Conservation (phyloP, 75 land plant genomes). For the Sequoiadendron giganteum region DNA sequence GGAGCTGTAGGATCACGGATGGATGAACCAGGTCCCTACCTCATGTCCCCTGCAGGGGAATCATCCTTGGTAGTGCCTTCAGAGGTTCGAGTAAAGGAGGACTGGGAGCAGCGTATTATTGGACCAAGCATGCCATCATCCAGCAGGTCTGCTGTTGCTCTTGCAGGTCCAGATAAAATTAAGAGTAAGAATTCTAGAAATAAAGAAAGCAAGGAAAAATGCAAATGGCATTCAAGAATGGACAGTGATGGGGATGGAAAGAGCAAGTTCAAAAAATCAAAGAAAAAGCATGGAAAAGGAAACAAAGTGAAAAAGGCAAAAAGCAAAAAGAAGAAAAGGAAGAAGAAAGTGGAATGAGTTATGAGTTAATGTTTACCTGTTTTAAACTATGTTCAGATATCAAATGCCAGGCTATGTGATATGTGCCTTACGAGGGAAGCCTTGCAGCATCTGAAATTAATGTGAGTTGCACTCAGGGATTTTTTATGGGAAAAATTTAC, state of each 20-base stretch:
- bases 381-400: background rate
- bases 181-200: background rate
- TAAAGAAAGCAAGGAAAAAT: background rate
- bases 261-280: background rate
- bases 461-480: background rate
- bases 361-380: background rate
- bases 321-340: background rate
- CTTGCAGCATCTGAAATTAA: background rate
- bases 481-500: background rate
- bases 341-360: background rate
- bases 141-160: background rate
- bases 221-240: background rate
- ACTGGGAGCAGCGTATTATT: conserved; percentile 57
- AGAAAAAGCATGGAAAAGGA: conserved; percentile 2
- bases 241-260: background rate
- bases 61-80: conserved; percentile 12
- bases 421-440: background rate
- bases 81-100: conserved; percentile 38
- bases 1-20: conserved; percentile 91
- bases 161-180: background rate
- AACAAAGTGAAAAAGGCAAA: background rate
- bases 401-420: background rate
- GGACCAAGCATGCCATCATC: conserved; percentile 62
- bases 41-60: conserved; percentile 3
- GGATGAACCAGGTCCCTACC: conserved; percentile 95